Conservation (phyloP, 208 protist genomes). For the Porcisia deanei region DNA sequence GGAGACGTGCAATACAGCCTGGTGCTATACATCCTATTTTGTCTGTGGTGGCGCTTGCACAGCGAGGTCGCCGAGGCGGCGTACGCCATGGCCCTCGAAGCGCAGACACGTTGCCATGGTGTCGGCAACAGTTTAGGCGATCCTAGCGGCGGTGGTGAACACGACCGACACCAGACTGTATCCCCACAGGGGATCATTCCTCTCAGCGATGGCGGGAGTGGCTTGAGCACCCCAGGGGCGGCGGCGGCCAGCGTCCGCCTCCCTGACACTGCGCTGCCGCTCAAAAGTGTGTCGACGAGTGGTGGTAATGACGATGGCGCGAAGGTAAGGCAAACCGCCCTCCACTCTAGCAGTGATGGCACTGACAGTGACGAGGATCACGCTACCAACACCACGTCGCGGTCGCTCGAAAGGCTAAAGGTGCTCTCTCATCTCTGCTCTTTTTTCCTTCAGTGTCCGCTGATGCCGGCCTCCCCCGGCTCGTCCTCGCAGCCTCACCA, state of each 20-base stretch:
- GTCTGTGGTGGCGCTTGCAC: conserved; percentile 81
- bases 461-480: conserved; percentile 26
- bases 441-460: conserved; percentile 27
- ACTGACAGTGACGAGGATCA: background rate
- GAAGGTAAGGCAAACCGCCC: background rate
- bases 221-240: background rate
- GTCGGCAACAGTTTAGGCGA: background rate
- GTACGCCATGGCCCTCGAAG: conserved; percentile 15
- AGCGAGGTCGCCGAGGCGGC: conserved; percentile 29
- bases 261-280: background rate
- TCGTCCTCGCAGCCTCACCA: background rate
- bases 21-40: conserved; percentile 76
- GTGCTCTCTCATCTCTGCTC: conserved; percentile 14
- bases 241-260: background rate
- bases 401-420: conserved; percentile 1
- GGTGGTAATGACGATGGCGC: background rate
- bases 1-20: conserved; percentile 85
- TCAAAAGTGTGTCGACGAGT: background rate
- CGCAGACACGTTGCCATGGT: background rate
- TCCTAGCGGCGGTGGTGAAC: too few species aligned
- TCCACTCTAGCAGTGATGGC: background rate
- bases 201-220: background rate
- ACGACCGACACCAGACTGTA: background rate
- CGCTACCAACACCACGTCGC: background rate
- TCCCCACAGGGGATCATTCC: background rate